Evolutionary conservation across 768 basidiomycete genomes (phyloP).

Genomic region (Fomitopsis serialis): DNA sequence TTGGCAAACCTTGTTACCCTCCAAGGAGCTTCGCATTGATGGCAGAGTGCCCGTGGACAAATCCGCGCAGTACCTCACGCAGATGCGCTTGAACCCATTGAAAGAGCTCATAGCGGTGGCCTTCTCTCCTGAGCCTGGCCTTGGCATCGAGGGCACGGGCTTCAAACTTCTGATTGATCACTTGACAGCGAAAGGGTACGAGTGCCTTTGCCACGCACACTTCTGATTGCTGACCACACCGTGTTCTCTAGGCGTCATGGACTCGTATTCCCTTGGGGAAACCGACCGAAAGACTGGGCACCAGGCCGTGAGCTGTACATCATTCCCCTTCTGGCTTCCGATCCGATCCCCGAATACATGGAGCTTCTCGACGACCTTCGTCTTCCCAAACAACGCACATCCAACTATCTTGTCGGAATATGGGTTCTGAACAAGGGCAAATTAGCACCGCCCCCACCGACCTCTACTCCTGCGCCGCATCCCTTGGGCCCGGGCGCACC

Average conservation of each 20-base stretch:
- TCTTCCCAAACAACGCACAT: conserved; percentile 57
- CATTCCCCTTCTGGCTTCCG: conserved; percentile 62
- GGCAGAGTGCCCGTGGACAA: conserved; percentile 78
- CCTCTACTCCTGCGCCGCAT: conserved; percentile 23
- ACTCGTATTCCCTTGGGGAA: conserved; percentile 82
- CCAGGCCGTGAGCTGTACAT: conserved; percentile 87
- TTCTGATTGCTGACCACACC: conserved; percentile 4
- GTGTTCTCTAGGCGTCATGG: conserved; percentile 64
- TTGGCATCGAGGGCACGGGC: conserved; percentile 31
- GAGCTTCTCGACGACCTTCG: conserved; percentile 75
- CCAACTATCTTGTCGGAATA: conserved; percentile 71
- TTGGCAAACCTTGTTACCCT: conserved; percentile 77
- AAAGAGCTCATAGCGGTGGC: conserved; percentile 80
- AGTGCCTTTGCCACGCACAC: conserved; percentile 10
- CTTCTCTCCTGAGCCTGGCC: conserved; percentile 49
- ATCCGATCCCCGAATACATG: conserved; percentile 78
- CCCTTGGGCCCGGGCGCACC: conserved; percentile 11
- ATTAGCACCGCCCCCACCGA: conserved; percentile 39
- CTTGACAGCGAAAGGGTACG: conserved; percentile 68
- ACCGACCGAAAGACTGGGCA: conserved; percentile 61
- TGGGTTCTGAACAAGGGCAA: conserved; percentile 85
- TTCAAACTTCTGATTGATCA: conserved; percentile 63
- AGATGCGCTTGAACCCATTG: conserved; percentile 67
- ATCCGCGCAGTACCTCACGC: conserved; percentile 73
- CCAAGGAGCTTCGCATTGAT: conserved; percentile 66